Base-by-base conservation (phyloP, 495 filamentous ascomycete species). In the Articulospora tetracladia region DNA sequence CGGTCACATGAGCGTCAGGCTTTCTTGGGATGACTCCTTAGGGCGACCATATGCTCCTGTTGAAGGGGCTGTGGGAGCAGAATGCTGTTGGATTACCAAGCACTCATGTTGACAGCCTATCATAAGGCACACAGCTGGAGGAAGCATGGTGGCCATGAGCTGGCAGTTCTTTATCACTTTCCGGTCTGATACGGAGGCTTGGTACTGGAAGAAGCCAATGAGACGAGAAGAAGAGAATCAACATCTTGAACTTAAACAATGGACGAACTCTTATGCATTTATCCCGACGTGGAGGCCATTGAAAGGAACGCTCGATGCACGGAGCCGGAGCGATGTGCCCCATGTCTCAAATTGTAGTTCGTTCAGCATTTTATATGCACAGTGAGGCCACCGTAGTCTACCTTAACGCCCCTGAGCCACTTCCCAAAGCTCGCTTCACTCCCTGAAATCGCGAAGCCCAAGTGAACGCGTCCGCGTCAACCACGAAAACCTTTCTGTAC, bases 1-100 rank as follows among this genome's bases (percentile, higher is more conserved):
- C n/a, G 17, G 39, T 44, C 39, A 44, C 39, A 44, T 44, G 39
- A 44, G 39, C 50, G 53, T 41, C 15, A 62, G 59, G 54, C 53
- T 62, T 53, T 53, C 53, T 57, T 11, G n/a, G 22, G 3, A 51
- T 62, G 59, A 62, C 59, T 62, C 59, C 44, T 44, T 17, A 8
- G 7, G 15, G 15, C 3, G 17, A 3, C 39, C 10, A 11, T 44
- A 11, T 3, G 8, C 39, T 44, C 39, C 8, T 44, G n/a, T 17
- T 8, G 15, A 44, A n/a, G 39, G 10, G 39, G 39, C 39, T 44
- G 17, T 44, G 15, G 11, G 15, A 44, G n/a, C 39, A 44, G 3
- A 19, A 3, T 17, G n/a, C 39, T 44, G 39, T 15, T 3, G 3
- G 39, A 12, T 44, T 11, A 51, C 48, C 4, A 51, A 51, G 6